These are phyloP conservation scores for Ceratocystis lukuohia DNA, from an alignment of 2,329 filamentous ascomycete species.

Conservation along the genomic window DNA sequence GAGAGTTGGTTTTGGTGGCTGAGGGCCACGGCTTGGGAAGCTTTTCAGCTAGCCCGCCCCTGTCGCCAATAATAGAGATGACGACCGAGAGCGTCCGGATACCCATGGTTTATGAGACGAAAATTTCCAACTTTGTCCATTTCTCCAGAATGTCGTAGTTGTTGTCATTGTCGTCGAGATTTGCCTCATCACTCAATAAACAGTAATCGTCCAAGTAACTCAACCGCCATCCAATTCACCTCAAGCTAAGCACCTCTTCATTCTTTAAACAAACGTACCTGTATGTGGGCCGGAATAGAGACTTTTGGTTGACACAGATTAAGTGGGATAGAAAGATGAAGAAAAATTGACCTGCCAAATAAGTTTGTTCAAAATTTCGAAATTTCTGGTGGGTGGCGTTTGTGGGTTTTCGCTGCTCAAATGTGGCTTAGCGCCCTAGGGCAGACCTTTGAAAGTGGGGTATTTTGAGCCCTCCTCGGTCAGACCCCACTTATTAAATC, in stretches of 20 bases:
- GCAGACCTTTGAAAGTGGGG: slow-evolving; percentile 8
- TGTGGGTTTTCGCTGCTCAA: slow-evolving; percentile 13
- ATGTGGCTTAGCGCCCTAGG: slow-evolving; percentile 17
- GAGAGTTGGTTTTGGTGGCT: not conserved
- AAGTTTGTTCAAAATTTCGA: slow-evolving; percentile 15
- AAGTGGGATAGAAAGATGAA: slow-evolving; percentile 14
- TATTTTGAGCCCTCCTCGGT: not conserved
- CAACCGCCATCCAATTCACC: not conserved
- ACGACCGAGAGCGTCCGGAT: not conserved
- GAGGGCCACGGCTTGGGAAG: not conserved
- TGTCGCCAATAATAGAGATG: not conserved
- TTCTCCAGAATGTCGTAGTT: not conserved
- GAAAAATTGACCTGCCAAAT: slow-evolving; percentile 14
- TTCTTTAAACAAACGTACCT: slow-evolving; percentile 15
- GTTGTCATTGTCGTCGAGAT: not conserved
- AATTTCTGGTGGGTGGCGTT: slow-evolving; percentile 18
- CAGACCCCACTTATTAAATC: not conserved
- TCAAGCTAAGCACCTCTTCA: slow-evolving; percentile 3
- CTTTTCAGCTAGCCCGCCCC: not conserved
- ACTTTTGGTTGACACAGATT: slow-evolving; percentile 19
- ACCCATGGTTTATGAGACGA: not conserved
- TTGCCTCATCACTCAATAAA: not conserved
- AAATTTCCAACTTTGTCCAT: not conserved
- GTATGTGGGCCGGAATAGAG: slow-evolving; percentile 18
- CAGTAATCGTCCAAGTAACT: not conserved